These are phyloP conservation scores for Cudoniella acicularis DNA, from an alignment of 495 filamentous ascomycete species.

Conservation along the genomic window DNA sequence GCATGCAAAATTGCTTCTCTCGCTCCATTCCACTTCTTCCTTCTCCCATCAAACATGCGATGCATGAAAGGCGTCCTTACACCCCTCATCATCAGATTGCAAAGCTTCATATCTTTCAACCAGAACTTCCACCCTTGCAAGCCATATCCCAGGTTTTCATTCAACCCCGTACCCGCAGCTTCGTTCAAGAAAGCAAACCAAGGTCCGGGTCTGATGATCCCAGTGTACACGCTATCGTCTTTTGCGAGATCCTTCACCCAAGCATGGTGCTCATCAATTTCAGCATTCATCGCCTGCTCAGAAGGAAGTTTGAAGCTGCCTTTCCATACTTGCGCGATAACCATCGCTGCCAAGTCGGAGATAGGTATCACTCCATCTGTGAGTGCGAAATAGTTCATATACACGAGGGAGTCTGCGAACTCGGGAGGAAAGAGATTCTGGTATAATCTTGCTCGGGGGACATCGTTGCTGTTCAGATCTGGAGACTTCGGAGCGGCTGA, in stretches of 20 bases:
- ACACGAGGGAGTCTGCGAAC: conserved; percentile 20
- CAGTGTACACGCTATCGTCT: conserved; percentile 9
- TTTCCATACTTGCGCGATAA: conserved; percentile 27
- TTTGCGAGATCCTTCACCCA: conserved; percentile 23
- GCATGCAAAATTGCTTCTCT: conserved; percentile 1
- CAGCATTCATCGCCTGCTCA: conserved; percentile 21
- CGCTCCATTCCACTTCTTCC: conserved; percentile 2
- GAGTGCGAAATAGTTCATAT: conserved; percentile 20
- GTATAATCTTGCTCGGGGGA: conserved; percentile 8
- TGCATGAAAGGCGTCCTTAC: background rate
- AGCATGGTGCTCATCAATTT: conserved; percentile 21
- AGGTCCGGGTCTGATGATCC: conserved; percentile 11
- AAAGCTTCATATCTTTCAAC: conserved; percentile 28
- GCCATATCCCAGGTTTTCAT: conserved; percentile 25
- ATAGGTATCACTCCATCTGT: conserved; percentile 18
- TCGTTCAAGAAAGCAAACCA: conserved; percentile 26
- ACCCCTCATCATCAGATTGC: conserved; percentile 8
- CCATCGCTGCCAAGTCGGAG: conserved; percentile 27
- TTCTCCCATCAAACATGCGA: background rate
- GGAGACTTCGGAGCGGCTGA: background rate
- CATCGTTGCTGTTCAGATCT: background rate
- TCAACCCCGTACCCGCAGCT: conserved; percentile 25
- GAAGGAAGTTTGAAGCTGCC: conserved; percentile 22
- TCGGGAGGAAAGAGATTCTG: conserved; percentile 26
- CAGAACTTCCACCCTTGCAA: conserved; percentile 15